phyloP scores from a whole-genome alignment of 352 stramenopile genomes.

The Globisporangium carolinianum region DNA sequence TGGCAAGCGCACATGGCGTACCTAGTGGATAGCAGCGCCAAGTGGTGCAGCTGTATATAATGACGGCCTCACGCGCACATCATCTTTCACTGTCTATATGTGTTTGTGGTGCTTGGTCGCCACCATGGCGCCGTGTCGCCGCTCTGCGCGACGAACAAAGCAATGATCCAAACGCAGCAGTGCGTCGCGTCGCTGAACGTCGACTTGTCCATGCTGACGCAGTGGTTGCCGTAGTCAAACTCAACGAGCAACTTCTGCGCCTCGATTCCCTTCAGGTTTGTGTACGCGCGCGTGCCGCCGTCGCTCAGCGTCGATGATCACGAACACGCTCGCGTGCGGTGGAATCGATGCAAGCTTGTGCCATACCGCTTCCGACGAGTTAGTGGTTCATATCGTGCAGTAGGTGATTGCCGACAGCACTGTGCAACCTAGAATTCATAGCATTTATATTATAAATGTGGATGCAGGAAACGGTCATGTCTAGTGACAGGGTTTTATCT shows the following conservation, averaged over 20 bases:
- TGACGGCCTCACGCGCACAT: neutral
- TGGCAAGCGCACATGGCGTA: too few species aligned
- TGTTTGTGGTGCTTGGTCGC: too few species aligned
- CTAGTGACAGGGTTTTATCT: too few species aligned
- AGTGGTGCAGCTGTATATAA: neutral
- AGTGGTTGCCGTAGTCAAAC: constrained; percentile 22
- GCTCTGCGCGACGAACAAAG: constrained; percentile 10
- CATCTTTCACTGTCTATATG: neutral
- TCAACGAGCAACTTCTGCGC: constrained; percentile 11
- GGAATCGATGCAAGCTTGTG: constrained; percentile 14
- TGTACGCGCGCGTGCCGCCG: constrained; percentile 2
- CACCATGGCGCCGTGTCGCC: constrained; percentile 6
- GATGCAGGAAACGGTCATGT: too few species aligned
- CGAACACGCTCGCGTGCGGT: constrained; percentile 13
- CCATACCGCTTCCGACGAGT: constrained; percentile 21
- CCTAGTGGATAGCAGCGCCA: too few species aligned
- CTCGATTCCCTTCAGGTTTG: constrained; percentile 10
- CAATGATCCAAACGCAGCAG: constrained; percentile 17
- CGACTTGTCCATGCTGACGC: constrained; percentile 4
- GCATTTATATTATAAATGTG: too few species aligned
- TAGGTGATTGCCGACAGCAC: too few species aligned
- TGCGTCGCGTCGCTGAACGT: constrained; percentile 1
- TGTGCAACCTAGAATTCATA: too few species aligned
- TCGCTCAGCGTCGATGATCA: constrained; percentile 15
- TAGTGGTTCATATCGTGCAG: too few species aligned